These are phyloP conservation scores for Epichloe gansuensis DNA, from an alignment of 2,329 filamentous ascomycete species.

Conservation along the genomic window DNA sequence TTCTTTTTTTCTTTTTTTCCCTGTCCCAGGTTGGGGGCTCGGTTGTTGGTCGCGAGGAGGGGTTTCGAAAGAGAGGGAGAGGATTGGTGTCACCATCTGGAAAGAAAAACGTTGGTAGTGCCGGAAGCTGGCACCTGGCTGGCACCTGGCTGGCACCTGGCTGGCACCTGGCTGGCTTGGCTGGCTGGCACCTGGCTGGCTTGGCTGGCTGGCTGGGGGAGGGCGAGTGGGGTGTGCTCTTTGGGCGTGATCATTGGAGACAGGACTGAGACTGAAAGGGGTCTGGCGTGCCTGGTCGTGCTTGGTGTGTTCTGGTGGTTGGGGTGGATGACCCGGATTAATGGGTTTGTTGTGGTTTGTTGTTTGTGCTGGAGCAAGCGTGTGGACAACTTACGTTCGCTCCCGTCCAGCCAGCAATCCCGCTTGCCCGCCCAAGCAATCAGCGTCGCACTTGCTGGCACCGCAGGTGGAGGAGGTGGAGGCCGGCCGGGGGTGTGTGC, in stretches of 20 bases:
- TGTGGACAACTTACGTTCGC: no score
- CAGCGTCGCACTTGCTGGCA: no score
- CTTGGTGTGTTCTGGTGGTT: no score
- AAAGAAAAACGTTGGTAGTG: background rate
- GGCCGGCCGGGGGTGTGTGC: background rate
- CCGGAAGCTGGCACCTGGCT: background rate
- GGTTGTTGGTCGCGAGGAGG: background rate
- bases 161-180: background rate
- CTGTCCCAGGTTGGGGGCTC: background rate
- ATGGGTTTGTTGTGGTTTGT: no score
- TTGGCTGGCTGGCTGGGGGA: background rate
- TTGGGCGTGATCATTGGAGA: background rate
- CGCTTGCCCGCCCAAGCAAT: no score
- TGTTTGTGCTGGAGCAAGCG: no score
- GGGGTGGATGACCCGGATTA: no score
- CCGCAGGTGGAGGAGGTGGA: background rate
- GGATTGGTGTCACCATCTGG: background rate
- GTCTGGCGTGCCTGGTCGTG: background rate
- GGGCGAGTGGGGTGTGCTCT: background rate
- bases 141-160: background rate
- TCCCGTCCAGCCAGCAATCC: no score
- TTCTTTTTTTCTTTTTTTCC: background rate
- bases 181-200: background rate
- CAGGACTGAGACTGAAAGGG: background rate
- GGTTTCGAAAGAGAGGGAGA: background rate